Evolutionary conservation across 495 filamentous ascomycete species (phyloP).

Genomic region (Xylaria curta): DNA sequence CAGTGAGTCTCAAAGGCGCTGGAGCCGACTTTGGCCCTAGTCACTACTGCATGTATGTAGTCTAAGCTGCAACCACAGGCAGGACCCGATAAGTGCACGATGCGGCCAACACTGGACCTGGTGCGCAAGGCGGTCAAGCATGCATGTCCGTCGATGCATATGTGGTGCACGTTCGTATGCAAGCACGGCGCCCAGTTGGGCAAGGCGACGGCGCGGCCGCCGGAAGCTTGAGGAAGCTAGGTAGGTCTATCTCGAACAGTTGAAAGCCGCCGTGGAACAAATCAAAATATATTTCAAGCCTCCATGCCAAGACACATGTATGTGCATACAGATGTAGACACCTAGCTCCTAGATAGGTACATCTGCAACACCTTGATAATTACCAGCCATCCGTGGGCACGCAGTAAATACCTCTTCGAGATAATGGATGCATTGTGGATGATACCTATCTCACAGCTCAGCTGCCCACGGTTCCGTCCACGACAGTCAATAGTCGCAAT

Average conservation of each 20-base stretch:
- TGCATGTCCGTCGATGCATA: constrained; percentile 23
- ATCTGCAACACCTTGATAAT: too few species aligned
- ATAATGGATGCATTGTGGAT: not conserved
- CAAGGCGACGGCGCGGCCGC: constrained; percentile 14
- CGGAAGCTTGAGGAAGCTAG: not conserved
- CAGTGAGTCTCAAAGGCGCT: too few species aligned
- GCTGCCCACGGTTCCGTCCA: constrained; percentile 6
- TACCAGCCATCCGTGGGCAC: too few species aligned
- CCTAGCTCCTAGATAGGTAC: not conserved
- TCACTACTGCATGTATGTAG: too few species aligned
- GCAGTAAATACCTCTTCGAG: too few species aligned
- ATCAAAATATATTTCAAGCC: too few species aligned
- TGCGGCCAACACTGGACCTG: constrained; percentile 2
- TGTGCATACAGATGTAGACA: too few species aligned
- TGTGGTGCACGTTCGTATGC: constrained; percentile 16
- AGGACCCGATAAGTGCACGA: constrained; percentile 4
- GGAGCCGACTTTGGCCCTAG: too few species aligned
- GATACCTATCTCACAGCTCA: not conserved
- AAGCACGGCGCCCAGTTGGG: constrained; percentile 18
- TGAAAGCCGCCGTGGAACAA: too few species aligned
- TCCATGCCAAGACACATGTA: not conserved
- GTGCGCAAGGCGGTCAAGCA: constrained; percentile 21
- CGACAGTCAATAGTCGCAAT: constrained; percentile 24
- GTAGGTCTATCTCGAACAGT: not conserved
- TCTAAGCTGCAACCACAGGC: not conserved